Percentiles rank a stretch among this genome's conserved stretches.
Conservation (phyloP, 2,329 filamentous ascomycete genomes). For the Xylariales sp. region DNA sequence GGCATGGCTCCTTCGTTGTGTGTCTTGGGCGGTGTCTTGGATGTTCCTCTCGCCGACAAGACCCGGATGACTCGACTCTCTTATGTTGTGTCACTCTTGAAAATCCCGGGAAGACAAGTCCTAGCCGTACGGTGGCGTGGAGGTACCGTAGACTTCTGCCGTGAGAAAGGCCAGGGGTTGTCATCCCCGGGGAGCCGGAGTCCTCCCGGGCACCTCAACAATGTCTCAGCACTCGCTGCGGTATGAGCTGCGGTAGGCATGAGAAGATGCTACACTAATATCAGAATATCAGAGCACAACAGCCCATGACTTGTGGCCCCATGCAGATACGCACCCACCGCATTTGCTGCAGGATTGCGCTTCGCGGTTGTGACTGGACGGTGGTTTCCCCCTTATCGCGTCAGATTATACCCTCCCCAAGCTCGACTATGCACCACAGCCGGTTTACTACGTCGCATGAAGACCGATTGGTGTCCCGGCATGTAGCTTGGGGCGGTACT, state of each 20-base stretch:
- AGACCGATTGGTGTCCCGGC: conserved; percentile 7
- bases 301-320: conserved; percentile 26
- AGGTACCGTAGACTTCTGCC: not conserved
- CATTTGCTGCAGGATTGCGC: conserved; percentile 8
- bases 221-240: conserved; percentile 1
- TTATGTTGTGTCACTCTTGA: conserved; percentile 21
- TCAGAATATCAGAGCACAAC: conserved; percentile 9
- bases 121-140: conserved; percentile 20
- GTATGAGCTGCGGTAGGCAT: not conserved
- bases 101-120: not conserved
- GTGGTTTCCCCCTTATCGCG: conserved; percentile 8
- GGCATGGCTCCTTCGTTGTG: conserved; percentile 9
- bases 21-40: not conserved
- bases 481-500: conserved; percentile 3
- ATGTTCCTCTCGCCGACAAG: not conserved
- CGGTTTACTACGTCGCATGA: conserved; percentile 13
- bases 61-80: conserved; percentile 5
- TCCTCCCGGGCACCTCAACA: not conserved
- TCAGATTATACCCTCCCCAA: conserved; percentile 6
- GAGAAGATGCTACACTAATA: conserved; percentile 20
- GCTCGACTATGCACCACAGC: not conserved
- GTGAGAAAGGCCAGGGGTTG: not conserved
- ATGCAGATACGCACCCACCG: conserved; percentile 11
- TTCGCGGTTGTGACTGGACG: conserved; percentile 11
- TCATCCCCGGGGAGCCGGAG: conserved; percentile 13